Evolutionary conservation across 1,284 basidiomycete genomes (phyloP), one percentile per base, ranked within the genome.

Genomic region (Sporisorium exsertum): DNA sequence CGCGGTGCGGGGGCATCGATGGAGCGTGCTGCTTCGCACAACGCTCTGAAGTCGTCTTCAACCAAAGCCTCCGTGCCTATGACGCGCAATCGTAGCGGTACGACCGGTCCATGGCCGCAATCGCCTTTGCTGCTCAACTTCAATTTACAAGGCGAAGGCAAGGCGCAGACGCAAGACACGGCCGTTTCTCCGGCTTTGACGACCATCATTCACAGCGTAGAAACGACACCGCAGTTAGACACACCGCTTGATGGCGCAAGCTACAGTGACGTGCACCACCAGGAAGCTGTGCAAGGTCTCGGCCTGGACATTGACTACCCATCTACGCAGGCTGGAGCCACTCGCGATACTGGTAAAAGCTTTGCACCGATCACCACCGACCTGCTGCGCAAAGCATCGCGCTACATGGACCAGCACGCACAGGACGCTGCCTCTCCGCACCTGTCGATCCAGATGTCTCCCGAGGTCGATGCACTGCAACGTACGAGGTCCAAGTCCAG

Each of bases 21-120:
- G 65, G 49, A 51, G 26, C 59, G 66, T 10, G 58, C 54, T 24
- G 62, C 63, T 24, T 57, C 63, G 40, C 54, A 65, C 29, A 50
- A 51, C 26, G 72, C 51, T 10, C 33, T 55, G 15, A 22, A 47
- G 20, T 20, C 62, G 22, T 18, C 29, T 4, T 40, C 58, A 12
- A 35, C 20, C 20, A 54, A 24, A 15, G 64, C 15, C 4, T 27
- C 67, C 22, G 29, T 37, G 35, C 64, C 61, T 2, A 71, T 68
- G 72, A 64, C 68, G n/a, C 46, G 72, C 49, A 71, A 67, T 20
- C 51, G 62, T 16, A 73, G 75, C 47, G 71, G 66, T 3, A 72
- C 70, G 2, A 70, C 58, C 4, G 75, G 71, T 22, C 75, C 75
- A n/a, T 77, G 75, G 75, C 49, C 75, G 1, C 75, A 73, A 58